phyloP scores from a whole-genome alignment of 768 basidiomycete species.

The Mycena filopes region DNA sequence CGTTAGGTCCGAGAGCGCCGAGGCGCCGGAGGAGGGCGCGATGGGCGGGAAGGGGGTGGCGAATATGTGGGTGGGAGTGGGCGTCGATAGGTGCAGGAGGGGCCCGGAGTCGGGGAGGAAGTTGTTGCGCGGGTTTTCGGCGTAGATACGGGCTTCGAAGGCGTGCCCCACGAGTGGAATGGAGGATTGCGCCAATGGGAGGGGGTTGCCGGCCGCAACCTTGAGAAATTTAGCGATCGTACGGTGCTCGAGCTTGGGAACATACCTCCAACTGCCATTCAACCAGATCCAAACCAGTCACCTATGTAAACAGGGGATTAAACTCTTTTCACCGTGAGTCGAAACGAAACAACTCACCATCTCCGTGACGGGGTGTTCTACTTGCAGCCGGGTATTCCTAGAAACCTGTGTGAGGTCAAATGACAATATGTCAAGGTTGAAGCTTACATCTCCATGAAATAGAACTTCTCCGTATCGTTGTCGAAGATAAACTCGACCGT shows the following conservation, averaged over 20 bases:
- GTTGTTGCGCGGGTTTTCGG: constrained; percentile 92
- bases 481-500: constrained; percentile 99
- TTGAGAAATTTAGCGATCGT: constrained; percentile 39
- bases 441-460: constrained; percentile 94
- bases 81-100: constrained; percentile 84
- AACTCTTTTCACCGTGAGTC: neutral
- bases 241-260: neutral
- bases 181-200: constrained; percentile 79
- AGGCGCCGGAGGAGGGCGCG: constrained; percentile 35
- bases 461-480: constrained; percentile 87
- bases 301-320: constrained; percentile 34
- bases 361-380: constrained; percentile 94
- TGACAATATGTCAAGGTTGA: neutral
- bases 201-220: constrained; percentile 89
- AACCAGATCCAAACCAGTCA: constrained; percentile 93
- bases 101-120: constrained; percentile 93
- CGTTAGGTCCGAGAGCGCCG: constrained; percentile 40
- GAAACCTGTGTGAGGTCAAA: neutral
- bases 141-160: constrained; percentile 95
- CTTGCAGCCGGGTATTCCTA: constrained; percentile 83
- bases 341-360: constrained; percentile 57
- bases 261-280: constrained; percentile 92
- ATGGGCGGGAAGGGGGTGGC: constrained; percentile 56
- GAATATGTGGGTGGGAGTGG: constrained; percentile 75
- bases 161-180: constrained; percentile 93